Conservation (phyloP, 352 stramenopile species). For the Phytophthora fragariaefolia region DNA sequence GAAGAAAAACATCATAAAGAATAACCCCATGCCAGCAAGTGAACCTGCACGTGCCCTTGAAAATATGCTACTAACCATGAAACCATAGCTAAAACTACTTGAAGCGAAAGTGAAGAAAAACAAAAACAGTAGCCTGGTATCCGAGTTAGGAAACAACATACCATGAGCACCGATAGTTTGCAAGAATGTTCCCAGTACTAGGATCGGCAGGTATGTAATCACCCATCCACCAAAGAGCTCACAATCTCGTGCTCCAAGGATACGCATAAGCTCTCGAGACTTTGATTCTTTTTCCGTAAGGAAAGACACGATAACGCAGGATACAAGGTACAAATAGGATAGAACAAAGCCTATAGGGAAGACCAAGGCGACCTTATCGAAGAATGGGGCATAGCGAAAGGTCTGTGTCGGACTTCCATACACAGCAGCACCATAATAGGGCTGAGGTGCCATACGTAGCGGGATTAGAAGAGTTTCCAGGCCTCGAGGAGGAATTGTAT, state of each 20-base stretch:
- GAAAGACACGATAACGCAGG: constrained; percentile 89
- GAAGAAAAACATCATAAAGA: constrained; percentile 85
- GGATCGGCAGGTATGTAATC: constrained; percentile 78
- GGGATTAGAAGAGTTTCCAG: constrained; percentile 48
- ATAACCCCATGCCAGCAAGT: constrained; percentile 76
- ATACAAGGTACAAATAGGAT: constrained; percentile 93
- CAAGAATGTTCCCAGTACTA: constrained; percentile 54
- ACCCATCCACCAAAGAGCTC: constrained; percentile 68
- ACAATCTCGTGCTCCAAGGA: constrained; percentile 87
- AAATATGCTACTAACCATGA: constrained; percentile 78
- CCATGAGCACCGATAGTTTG: constrained; percentile 44
- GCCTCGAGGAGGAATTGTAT: constrained; percentile 42
- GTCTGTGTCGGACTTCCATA: constrained; percentile 57
- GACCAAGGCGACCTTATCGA: constrained; percentile 72
- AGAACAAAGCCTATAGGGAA: constrained; percentile 93
- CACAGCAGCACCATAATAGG: constrained; percentile 54
- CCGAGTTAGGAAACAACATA: constrained; percentile 61
- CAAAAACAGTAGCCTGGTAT: constrained; percentile 46
- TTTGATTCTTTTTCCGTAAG: constrained; percentile 93
- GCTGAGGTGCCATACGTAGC: constrained; percentile 67
- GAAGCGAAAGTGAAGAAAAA: constrained; percentile 85
- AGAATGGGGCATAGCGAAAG: constrained; percentile 79
- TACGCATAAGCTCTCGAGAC: constrained; percentile 92
- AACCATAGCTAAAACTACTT: constrained; percentile 78
- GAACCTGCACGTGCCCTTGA: constrained; percentile 59